Percentiles rank a stretch among this genome's conserved stretches.
These are phyloP conservation scores for Akanthomyces muscarius DNA, from an alignment of 2,329 filamentous ascomycete species.

Conservation along the genomic window DNA sequence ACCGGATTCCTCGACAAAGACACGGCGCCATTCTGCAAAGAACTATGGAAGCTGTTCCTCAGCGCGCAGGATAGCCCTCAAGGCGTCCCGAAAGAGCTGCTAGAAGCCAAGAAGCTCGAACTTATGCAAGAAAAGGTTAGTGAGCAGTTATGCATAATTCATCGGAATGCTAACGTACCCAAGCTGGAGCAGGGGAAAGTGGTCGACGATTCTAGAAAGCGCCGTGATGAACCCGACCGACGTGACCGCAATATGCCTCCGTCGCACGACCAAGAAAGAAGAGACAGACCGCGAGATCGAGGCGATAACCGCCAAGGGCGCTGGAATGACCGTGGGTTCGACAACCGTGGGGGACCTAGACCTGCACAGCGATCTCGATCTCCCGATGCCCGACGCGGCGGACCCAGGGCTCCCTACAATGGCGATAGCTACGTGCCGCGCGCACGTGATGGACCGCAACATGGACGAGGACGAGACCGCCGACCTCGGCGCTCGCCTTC, in stretches of 20 bases:
- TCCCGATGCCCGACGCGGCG: constrained; percentile 41
- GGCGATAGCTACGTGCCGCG: constrained; percentile 54
- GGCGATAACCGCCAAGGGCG: constrained; percentile 53
- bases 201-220: constrained; percentile 68
- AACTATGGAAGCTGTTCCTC: constrained; percentile 85
- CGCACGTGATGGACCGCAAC: constrained; percentile 37
- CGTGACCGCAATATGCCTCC: constrained; percentile 69
- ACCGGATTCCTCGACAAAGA: constrained; percentile 95
- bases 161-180: constrained; percentile 14
- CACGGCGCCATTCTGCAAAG: constrained; percentile 82
- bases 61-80: constrained; percentile 85
- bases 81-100: constrained; percentile 87
- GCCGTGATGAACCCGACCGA: constrained; percentile 66
- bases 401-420: constrained; percentile 40
- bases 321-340: constrained; percentile 48
- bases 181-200: constrained; percentile 80
- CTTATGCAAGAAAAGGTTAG: constrained; percentile 88
- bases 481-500: constrained; percentile 32
- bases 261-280: constrained; percentile 57
- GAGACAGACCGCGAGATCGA: constrained; percentile 49
- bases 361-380: constrained; percentile 45
- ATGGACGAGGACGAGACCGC: constrained; percentile 38
- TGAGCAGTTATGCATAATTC: not conserved
- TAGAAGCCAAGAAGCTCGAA: constrained; percentile 95
- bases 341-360: constrained; percentile 41